phyloP scores from a whole-genome alignment of 352 stramenopile genomes.

The Phytophthora sojae region DNA sequence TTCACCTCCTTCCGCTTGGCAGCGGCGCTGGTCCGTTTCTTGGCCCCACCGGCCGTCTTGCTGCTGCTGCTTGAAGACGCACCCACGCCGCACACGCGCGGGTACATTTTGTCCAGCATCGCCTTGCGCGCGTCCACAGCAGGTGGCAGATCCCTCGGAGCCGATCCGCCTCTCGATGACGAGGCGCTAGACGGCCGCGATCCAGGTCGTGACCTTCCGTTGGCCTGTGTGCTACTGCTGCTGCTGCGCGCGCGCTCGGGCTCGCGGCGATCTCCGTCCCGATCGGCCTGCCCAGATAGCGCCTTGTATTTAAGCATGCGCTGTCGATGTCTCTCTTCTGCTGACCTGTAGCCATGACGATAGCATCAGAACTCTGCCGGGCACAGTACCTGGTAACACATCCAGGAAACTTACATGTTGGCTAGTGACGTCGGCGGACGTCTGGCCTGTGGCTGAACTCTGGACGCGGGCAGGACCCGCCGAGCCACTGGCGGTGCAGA shows the following conservation, averaged over 20 bases:
- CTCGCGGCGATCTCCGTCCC: slow-evolving; percentile 25
- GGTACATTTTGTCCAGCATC: slow-evolving; percentile 84
- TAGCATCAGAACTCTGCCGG: slow-evolving; percentile 27
- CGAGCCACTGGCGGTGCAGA: slow-evolving; percentile 41
- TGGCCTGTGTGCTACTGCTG: slow-evolving; percentile 20
- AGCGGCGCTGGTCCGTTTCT: slow-evolving; percentile 35
- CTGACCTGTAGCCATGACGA: slow-evolving; percentile 40
- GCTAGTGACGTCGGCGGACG: slow-evolving; percentile 23
- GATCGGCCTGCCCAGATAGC: slow-evolving; percentile 35
- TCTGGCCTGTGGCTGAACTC: slow-evolving; percentile 26
- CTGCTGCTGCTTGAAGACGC: slow-evolving; percentile 22
- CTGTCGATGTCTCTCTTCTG: slow-evolving; percentile 65
- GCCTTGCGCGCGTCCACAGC: slow-evolving; percentile 58
- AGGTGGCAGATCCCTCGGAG: slow-evolving; percentile 21
- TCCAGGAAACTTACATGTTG: slow-evolving; percentile 36
- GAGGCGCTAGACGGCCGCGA: slow-evolving; percentile 37
- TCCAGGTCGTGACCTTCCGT: slow-evolving; percentile 20
- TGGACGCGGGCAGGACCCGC: slow-evolving; percentile 33
- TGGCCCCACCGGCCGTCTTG: slow-evolving; percentile 32
- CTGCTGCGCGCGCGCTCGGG: slow-evolving; percentile 29
- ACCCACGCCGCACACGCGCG: slow-evolving; percentile 70
- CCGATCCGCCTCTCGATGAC: slow-evolving; percentile 23
- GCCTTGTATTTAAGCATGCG: slow-evolving; percentile 55
- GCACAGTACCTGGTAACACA: not conserved
- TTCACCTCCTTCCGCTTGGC: slow-evolving; percentile 56